These are phyloP conservation scores for Suillus placidus DNA, from an alignment of 768 basidiomycete species.

Conservation along the genomic window DNA sequence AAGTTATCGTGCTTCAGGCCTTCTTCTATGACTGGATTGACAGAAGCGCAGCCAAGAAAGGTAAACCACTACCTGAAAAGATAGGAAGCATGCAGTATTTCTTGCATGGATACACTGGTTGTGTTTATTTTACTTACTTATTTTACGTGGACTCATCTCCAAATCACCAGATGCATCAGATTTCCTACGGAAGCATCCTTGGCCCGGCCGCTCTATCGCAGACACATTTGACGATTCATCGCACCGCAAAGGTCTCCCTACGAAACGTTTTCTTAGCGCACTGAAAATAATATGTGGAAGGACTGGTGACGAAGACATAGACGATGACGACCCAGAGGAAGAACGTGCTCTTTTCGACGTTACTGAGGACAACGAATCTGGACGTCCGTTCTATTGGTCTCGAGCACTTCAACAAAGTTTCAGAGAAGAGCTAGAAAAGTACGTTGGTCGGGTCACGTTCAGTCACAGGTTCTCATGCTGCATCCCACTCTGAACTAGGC, in stretches of 20 bases:
- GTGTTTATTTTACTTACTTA: not conserved
- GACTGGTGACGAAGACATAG: slow-evolving; percentile 77
- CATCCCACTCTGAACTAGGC: slow-evolving; percentile 42
- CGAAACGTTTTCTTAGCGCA: slow-evolving; percentile 68
- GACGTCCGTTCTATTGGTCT: slow-evolving; percentile 82
- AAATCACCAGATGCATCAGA: slow-evolving; percentile 72
- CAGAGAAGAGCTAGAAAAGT: slow-evolving; percentile 89
- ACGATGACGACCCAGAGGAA: slow-evolving; percentile 75
- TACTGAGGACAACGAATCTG: slow-evolving; percentile 56
- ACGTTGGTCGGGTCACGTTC: slow-evolving; percentile 25
- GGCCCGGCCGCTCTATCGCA: slow-evolving; percentile 81
- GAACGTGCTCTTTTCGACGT: slow-evolving; percentile 69
- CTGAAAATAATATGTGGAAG: slow-evolving; percentile 83
- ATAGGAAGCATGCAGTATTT: slow-evolving; percentile 92
- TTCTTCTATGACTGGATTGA: slow-evolving; percentile 96
- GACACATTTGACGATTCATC: slow-evolving; percentile 87
- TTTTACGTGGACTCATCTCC: not conserved
- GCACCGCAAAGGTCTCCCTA: slow-evolving; percentile 69
- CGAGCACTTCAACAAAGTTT: slow-evolving; percentile 77
- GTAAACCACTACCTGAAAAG: slow-evolving; percentile 82
- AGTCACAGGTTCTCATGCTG: slow-evolving; percentile 15
- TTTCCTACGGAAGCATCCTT: slow-evolving; percentile 83
- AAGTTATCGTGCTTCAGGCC: slow-evolving; percentile 46
- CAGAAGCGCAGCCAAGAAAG: slow-evolving; percentile 78
- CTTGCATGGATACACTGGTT: slow-evolving; percentile 80